Conservation (phyloP, 2,329 filamentous ascomycete genomes). For the Aspergillus amoenus region DNA sequence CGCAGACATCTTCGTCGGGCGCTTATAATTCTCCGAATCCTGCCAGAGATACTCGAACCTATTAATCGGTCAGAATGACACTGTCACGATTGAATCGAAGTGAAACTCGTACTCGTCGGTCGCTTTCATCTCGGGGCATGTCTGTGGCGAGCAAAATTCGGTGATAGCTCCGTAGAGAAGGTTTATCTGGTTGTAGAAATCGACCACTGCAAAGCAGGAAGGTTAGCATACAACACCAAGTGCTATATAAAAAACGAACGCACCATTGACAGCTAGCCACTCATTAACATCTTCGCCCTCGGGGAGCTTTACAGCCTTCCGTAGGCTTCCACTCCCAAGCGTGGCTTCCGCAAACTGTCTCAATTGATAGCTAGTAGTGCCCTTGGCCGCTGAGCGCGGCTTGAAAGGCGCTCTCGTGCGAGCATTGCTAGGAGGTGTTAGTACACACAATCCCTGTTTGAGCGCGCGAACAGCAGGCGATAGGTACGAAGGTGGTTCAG, state of each 20-base stretch:
- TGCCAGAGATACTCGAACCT: slow-evolving; percentile 99
- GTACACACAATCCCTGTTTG: slow-evolving; percentile 40
- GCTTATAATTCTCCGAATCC: slow-evolving; percentile 88
- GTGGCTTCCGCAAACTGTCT: slow-evolving; percentile 98
- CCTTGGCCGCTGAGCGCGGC: slow-evolving; percentile 78
- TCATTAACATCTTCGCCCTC: slow-evolving; percentile 98
- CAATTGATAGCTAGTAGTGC: slow-evolving; percentile 87
- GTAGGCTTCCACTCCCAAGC: slow-evolving; percentile 86
- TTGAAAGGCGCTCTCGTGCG: slow-evolving; percentile 89
- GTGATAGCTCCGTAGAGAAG: slow-evolving; percentile 97
- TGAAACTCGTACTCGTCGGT: slow-evolving; percentile 78
- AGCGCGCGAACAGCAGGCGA: slow-evolving; percentile 36
- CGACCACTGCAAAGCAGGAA: slow-evolving; percentile 68
- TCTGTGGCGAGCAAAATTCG: slow-evolving; percentile 96
- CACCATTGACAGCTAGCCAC: slow-evolving; percentile 97
- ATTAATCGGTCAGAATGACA: slow-evolving; percentile 14
- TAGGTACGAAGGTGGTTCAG: slow-evolving; percentile 36
- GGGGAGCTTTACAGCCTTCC: slow-evolving; percentile 94
- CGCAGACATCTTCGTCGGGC: slow-evolving; percentile 96
- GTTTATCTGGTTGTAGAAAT: slow-evolving; percentile 99
- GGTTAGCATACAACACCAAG: neutral
- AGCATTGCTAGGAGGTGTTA: slow-evolving; percentile 66
- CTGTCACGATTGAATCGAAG: neutral
- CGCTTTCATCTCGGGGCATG: slow-evolving; percentile 99
- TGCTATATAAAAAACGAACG: slow-evolving; percentile 42